phyloP scores from a whole-genome alignment of 2,329 filamentous ascomycete species.

The Phialocephala subalpina region DNA sequence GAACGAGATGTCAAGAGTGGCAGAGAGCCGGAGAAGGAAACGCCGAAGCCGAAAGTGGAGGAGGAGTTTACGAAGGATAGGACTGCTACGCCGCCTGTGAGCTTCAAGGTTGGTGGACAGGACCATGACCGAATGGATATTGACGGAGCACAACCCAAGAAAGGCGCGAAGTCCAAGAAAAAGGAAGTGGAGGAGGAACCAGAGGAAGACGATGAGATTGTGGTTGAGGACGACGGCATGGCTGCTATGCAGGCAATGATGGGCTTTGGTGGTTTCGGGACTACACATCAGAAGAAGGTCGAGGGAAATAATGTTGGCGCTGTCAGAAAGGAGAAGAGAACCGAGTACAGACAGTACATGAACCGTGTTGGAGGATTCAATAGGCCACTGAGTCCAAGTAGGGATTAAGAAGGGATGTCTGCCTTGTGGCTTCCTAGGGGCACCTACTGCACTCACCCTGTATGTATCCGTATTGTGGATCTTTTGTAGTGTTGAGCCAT shows the following conservation, averaged over 20 bases:
- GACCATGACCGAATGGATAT: slow-evolving; percentile 44
- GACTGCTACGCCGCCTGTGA: slow-evolving; percentile 42
- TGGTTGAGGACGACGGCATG: slow-evolving; percentile 71
- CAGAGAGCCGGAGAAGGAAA: slow-evolving; percentile 22
- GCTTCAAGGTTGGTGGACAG: slow-evolving; percentile 41
- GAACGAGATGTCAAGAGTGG: slow-evolving; percentile 17
- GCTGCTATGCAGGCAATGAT: slow-evolving; percentile 84
- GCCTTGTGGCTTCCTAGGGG: neutral
- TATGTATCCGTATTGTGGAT: neutral
- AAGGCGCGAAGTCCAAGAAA: slow-evolving; percentile 41
- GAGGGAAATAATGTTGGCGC: slow-evolving; percentile 85
- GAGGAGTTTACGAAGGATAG: slow-evolving; percentile 32
- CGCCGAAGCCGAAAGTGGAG: slow-evolving; percentile 25
- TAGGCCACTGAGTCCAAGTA: slow-evolving; percentile 70
- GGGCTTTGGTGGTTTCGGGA: slow-evolving; percentile 87
- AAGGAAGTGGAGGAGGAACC: slow-evolving; percentile 22
- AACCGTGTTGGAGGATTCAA: slow-evolving; percentile 86
- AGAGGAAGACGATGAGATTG: slow-evolving; percentile 58
- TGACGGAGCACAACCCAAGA: slow-evolving; percentile 35
- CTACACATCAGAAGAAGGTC: slow-evolving; percentile 89
- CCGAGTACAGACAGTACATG: slow-evolving; percentile 97
- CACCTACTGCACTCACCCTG: neutral
- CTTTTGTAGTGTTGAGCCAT: neutral
- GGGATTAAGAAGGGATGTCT: slow-evolving; percentile 27
- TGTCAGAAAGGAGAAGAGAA: slow-evolving; percentile 92